Base-by-base conservation (phyloP, 1,139 yeast species). In the Eremothecium coryli region DNA sequence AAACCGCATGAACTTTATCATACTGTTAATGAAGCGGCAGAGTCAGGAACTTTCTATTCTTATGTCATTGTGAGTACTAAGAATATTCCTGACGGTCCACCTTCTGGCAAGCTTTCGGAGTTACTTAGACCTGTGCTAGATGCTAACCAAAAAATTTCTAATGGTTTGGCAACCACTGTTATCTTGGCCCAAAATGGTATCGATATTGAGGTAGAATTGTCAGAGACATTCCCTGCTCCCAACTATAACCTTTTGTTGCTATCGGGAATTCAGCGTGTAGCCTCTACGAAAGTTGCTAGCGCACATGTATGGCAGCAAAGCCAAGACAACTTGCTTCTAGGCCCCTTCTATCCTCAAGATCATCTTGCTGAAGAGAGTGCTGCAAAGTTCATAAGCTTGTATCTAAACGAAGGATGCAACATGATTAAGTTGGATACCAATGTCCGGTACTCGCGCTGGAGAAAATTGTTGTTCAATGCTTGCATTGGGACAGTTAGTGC, bases 171-270 rank as follows among this genome's bases (percentile, higher is more conserved):
- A 5, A 62, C 74, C 14, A 58, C 67, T 4, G 61, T 75, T 12
- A 58, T 75, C 2, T 57, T 75, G 45, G 56, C 73, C 35, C 81
- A 75, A 49, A 75, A 75, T 49, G 82, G 81, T 13, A 63, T 74
- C 35, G 76, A 67, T 29, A 69, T 74, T 33, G 81, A 73, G 42
- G 55, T 56, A 21, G 74, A 75, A 6, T 58, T 73, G 52, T 48
- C 65, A 23, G 57, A 57, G 16, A 50, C 52, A 28, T 72, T 61
- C 42, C 73, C 76, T 18, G 44, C 54, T 2, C 59, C 60, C 31
- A 45, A 36, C 9, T 45, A 40, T 23, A 40, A 49, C 18, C 37
- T 50, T 15, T 36, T 64, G 7, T 52, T 72, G 7, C 46, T 74
- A 10, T 66, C 74, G 39, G 80, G 77, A 5, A 74, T 74, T 10